Conservation (phyloP, 345 rosid species). For the Iberis pinnata region DNA sequence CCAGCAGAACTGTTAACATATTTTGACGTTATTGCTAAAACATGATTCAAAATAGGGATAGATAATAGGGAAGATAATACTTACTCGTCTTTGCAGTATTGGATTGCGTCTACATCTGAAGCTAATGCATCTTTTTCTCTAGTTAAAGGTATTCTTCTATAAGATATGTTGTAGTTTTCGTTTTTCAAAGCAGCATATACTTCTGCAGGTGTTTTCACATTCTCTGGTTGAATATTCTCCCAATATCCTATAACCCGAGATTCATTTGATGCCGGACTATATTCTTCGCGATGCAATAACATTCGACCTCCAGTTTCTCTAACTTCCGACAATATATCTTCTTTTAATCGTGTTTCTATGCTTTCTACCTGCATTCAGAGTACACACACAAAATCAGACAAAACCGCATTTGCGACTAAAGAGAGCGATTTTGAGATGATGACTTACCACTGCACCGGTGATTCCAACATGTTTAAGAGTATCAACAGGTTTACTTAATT, state of each 20-base stretch:
- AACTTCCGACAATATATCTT: constrained; percentile 77
- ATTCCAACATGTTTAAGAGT: constrained; percentile 91
- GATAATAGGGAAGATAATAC: constrained; percentile 22
- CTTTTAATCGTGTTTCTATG: constrained; percentile 81
- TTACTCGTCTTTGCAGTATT: constrained; percentile 66
- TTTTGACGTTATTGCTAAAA: neutral
- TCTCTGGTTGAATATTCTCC: constrained; percentile 77
- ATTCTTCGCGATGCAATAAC: constrained; percentile 95
- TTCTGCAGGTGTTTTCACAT: constrained; percentile 89
- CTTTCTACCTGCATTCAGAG: constrained; percentile 62
- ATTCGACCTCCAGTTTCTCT: constrained; percentile 67
- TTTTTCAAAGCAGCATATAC: constrained; percentile 66
- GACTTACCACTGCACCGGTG: constrained; percentile 69
- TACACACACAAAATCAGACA: constrained; percentile 4
- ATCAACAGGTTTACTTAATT: constrained; percentile 83
- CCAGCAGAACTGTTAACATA: constrained; percentile 47
- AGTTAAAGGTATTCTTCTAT: constrained; percentile 86
- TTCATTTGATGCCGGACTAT: constrained; percentile 55
- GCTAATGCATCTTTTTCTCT: constrained; percentile 89
- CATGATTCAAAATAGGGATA: neutral
- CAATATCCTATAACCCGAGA: constrained; percentile 84
- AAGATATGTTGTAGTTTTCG: constrained; percentile 59
- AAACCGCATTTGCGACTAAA: constrained; percentile 5
- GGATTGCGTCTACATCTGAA: constrained; percentile 82
- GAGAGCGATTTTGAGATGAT: too few relatives aligned